These are phyloP conservation scores for Xanthoconium stramineum DNA, from an alignment of 768 basidiomycete genomes.

Conservation along the genomic window DNA sequence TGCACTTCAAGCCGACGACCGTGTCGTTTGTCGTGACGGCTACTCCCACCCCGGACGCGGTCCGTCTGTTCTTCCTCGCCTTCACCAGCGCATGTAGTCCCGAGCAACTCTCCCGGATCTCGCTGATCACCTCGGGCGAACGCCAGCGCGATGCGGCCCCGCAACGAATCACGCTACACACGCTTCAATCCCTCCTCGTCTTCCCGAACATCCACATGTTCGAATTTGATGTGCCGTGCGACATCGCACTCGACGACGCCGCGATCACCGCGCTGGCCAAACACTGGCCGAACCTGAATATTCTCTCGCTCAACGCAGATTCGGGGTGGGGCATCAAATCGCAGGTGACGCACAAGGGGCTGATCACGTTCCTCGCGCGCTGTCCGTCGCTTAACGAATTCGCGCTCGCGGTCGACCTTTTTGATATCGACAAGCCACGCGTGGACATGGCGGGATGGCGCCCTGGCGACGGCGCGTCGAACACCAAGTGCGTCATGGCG, in stretches of 20 bases:
- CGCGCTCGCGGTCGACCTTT: constrained; percentile 22
- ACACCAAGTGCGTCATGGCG: constrained; percentile 4
- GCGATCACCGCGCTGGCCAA: constrained; percentile 17
- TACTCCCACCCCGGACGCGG: constrained; percentile 13
- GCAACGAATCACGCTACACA: constrained; percentile 12
- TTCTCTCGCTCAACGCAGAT: constrained; percentile 14
- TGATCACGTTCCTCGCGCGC: constrained; percentile 18
- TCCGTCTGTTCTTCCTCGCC: constrained; percentile 23
- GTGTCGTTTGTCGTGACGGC: constrained; percentile 15
- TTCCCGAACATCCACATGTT: constrained; percentile 10
- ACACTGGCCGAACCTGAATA: constrained; percentile 18
- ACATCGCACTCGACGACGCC: constrained; percentile 19
- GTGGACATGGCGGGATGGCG: neutral
- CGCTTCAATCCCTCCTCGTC: constrained; percentile 18
- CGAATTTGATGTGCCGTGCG: constrained; percentile 19
- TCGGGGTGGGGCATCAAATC: constrained; percentile 20
- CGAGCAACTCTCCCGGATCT: constrained; percentile 5
- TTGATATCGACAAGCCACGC: constrained; percentile 10
- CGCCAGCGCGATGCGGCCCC: neutral
- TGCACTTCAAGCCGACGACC: constrained; percentile 14
- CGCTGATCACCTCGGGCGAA: constrained; percentile 6
- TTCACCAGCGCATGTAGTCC: constrained; percentile 11
- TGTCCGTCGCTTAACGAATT: constrained; percentile 10
- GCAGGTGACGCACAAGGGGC: constrained; percentile 20
- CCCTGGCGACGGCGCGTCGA: constrained; percentile 10